Conservation (phyloP, 495 filamentous ascomycete species). For the Aspergillus nidulans region DNA sequence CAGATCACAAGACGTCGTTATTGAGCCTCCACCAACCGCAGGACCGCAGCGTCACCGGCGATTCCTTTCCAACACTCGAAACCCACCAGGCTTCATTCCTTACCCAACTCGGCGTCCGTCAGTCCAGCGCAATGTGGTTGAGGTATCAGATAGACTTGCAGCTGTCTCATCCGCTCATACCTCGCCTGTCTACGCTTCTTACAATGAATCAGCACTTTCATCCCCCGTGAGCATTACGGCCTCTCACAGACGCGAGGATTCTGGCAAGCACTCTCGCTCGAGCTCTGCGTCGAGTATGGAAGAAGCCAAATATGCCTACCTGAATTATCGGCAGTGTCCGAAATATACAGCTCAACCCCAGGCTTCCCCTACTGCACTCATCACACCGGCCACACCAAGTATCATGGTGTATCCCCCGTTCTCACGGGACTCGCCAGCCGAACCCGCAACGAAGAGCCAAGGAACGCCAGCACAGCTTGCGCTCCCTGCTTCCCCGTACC, state of each 20-base stretch:
- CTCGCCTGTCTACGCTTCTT: slow-evolving; percentile 34
- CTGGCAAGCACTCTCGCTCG: slow-evolving; percentile 50
- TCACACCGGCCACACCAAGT: slow-evolving; percentile 40
- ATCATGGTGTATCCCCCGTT: slow-evolving; percentile 41
- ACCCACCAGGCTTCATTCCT: slow-evolving; percentile 42
- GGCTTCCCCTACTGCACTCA: slow-evolving; percentile 41
- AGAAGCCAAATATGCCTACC: slow-evolving; percentile 65
- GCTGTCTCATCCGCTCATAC: slow-evolving; percentile 50
- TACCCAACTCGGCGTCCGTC: slow-evolving; percentile 36
- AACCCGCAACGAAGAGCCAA: slow-evolving; percentile 19
- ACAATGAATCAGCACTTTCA: slow-evolving; percentile 37
- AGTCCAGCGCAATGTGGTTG: slow-evolving; percentile 56
- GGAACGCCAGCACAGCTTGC: slow-evolving; percentile 30
- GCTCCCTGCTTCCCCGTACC: slow-evolving; percentile 39
- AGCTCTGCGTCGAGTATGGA: slow-evolving; percentile 64
- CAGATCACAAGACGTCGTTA: slow-evolving; percentile 75
- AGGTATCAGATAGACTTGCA: slow-evolving; percentile 56
- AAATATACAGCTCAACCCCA: slow-evolving; percentile 54
- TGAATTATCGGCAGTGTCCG: slow-evolving; percentile 75
- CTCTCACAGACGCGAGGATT: slow-evolving; percentile 42
- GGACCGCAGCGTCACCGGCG: slow-evolving; percentile 48
- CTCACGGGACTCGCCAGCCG: slow-evolving; percentile 15
- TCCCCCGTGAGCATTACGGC: slow-evolving; percentile 64
- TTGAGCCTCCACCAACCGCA: slow-evolving; percentile 47
- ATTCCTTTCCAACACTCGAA: slow-evolving; percentile 54